Conservation (phyloP, 306 rosid genomes). For the Dalbergia oliveri region DNA sequence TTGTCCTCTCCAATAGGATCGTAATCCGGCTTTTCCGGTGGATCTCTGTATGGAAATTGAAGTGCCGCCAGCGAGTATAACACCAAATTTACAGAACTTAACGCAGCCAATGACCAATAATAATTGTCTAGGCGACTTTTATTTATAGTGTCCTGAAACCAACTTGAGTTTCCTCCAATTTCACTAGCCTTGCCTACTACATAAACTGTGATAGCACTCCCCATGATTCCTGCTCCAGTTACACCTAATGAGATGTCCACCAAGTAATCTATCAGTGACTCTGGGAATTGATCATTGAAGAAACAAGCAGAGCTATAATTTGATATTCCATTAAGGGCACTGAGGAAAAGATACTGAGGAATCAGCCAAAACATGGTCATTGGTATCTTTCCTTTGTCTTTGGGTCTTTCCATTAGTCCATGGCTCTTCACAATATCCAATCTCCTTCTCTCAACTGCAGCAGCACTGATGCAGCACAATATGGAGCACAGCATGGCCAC, state of each 20-base stretch:
- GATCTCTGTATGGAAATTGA: neutral
- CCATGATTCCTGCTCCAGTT: constrained; percentile 45
- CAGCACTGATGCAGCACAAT: constrained; percentile 50
- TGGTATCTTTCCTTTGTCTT: constrained; percentile 35
- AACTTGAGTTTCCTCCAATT: constrained; percentile 42
- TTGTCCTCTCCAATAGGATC: neutral
- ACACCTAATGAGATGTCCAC: neutral
- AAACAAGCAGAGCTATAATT: neutral
- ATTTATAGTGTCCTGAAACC: constrained; percentile 56
- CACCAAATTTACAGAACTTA: constrained; percentile 20
- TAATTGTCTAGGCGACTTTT: constrained; percentile 49
- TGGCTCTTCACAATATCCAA: constrained; percentile 40
- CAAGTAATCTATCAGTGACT: constrained; percentile 18
- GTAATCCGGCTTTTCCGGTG: neutral
- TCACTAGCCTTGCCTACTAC: constrained; percentile 26
- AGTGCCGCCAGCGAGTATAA: neutral
- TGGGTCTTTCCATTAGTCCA: constrained; percentile 33
- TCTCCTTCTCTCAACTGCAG: constrained; percentile 46
- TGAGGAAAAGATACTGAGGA: constrained; percentile 51
- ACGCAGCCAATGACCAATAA: constrained; percentile 13
- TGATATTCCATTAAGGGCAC: constrained; percentile 30
- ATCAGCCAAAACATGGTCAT: constrained; percentile 55
- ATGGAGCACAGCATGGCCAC: constrained; percentile 42
- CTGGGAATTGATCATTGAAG: constrained; percentile 16
- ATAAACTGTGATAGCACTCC: constrained; percentile 43